These are phyloP conservation scores for Physcia stellaris DNA, from an alignment of 495 filamentous ascomycete species.

Conservation along the genomic window DNA sequence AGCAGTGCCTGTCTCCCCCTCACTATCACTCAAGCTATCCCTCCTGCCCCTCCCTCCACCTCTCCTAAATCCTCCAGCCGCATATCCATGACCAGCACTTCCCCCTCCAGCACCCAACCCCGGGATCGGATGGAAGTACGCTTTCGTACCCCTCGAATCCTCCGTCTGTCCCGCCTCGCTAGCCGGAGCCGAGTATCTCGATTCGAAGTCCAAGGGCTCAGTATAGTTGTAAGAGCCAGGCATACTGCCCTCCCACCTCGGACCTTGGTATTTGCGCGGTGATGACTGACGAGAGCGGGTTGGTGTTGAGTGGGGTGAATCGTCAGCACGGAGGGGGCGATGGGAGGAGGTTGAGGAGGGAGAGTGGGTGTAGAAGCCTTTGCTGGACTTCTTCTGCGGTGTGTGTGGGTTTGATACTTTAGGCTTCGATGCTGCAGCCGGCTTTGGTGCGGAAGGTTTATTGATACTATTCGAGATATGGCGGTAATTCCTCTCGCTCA, in stretches of 20 bases:
- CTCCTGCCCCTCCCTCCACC: slow-evolving; percentile 29
- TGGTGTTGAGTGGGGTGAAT: slow-evolving; percentile 20
- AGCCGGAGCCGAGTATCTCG: slow-evolving; percentile 26
- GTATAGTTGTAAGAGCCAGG: slow-evolving; percentile 35
- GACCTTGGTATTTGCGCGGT: slow-evolving; percentile 18
- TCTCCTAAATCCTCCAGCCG: slow-evolving; percentile 29
- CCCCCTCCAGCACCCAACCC: slow-evolving; percentile 43
- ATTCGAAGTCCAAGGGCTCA: slow-evolving; percentile 35
- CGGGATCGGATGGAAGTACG: slow-evolving; percentile 67
- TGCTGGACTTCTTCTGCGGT: slow-evolving; percentile 22
- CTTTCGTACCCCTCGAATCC: slow-evolving; percentile 60
- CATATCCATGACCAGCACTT: slow-evolving; percentile 24
- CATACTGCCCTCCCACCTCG: slow-evolving; percentile 24
- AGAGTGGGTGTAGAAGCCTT: slow-evolving; percentile 31
- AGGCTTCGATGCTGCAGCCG: slow-evolving; percentile 12
- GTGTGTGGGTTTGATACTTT: slow-evolving; percentile 10
- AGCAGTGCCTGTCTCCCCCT: too few relatives aligned
- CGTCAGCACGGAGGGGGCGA: slow-evolving; percentile 31
- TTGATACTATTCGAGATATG: slow-evolving; percentile 32
- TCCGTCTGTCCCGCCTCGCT: slow-evolving; percentile 34
- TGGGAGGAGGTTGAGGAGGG: slow-evolving; percentile 40
- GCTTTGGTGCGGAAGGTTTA: slow-evolving; percentile 24
- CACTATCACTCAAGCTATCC: slow-evolving; percentile 44
- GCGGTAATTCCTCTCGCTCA: slow-evolving; percentile 19
- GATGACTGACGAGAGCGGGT: slow-evolving; percentile 18